phyloP scores from a whole-genome alignment of 176 grass and related monocot genomes.

The Ananas comosus region DNA sequence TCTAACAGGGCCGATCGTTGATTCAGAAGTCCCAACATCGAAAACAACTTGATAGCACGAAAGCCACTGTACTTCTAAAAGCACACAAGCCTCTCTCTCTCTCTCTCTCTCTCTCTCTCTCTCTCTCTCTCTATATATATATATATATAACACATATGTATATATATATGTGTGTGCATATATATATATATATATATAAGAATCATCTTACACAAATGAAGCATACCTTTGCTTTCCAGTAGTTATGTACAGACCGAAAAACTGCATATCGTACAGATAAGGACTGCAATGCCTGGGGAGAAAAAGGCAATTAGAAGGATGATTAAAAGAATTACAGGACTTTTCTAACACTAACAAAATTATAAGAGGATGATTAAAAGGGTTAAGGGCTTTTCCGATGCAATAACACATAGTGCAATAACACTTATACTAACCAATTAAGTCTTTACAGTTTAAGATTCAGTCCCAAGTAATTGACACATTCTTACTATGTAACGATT shows the following conservation, averaged over 20 bases:
- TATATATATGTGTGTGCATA: too few species aligned
- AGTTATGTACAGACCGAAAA: constrained; percentile 87
- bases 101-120: too few species aligned
- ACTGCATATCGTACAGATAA: constrained; percentile 50
- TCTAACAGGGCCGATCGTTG: too few species aligned
- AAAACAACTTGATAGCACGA: too few species aligned
- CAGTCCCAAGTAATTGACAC: neutral
- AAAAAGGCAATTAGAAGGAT: constrained; percentile 20
- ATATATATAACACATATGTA: too few species aligned
- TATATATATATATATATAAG: neutral
- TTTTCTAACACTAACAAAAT: constrained; percentile 21
- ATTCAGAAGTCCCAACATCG: too few species aligned
- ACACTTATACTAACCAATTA: neutral
- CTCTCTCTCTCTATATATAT: too few species aligned
- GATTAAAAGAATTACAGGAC: constrained; percentile 9
- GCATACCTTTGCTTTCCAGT: constrained; percentile 90
- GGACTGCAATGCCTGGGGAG: constrained; percentile 68
- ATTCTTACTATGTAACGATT: neutral
- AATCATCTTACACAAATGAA: constrained; percentile 5
- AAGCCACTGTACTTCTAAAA: too few species aligned
- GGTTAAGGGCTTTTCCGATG: neutral
- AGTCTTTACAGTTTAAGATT: constrained; percentile 4
- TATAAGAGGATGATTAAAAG: constrained; percentile 12
- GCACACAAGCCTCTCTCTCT: too few species aligned
- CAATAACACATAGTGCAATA: constrained; percentile 11